phyloP scores from a whole-genome alignment of 192 early-diverging fungal species.

The Backusella sp. region DNA sequence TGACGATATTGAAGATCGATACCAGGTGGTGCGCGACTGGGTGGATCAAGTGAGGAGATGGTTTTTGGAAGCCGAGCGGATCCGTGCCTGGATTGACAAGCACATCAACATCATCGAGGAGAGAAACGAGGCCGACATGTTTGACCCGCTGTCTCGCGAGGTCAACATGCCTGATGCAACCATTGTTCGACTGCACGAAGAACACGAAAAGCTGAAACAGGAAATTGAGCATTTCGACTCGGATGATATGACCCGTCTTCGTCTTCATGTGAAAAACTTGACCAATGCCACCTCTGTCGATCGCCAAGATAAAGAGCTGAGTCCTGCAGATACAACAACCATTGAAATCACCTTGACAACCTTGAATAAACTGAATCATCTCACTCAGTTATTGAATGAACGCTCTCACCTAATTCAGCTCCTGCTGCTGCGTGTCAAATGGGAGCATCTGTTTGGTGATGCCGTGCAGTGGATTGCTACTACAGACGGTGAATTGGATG shows the following conservation, averaged over 20 bases:
- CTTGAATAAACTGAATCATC: conserved; percentile 28
- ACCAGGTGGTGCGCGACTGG: conserved; percentile 19
- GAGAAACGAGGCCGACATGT: conserved; percentile 14
- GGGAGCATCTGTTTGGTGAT: conserved; percentile 33
- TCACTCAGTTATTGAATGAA: conserved; percentile 21
- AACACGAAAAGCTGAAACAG: conserved; percentile 31
- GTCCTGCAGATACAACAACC: conserved; percentile 39
- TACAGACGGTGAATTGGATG: conserved; percentile 23
- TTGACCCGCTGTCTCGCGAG: conserved; percentile 22
- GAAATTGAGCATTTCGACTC: conserved; percentile 38
- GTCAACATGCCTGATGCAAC: background rate
- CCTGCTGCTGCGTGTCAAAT: conserved; percentile 31
- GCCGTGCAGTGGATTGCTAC: conserved; percentile 26
- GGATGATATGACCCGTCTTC: conserved; percentile 37
- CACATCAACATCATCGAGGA: conserved; percentile 27
- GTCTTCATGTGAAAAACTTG: conserved; percentile 34
- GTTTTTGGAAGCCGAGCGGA: conserved; percentile 33
- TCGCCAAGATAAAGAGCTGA: conserved; percentile 9
- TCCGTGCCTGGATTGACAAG: conserved; percentile 31
- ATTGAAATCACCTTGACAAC: conserved; percentile 41
- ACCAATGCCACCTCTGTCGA: background rate
- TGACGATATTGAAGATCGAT: conserved; percentile 14
- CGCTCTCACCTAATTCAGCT: conserved; percentile 22
- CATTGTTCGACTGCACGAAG: conserved; percentile 19
- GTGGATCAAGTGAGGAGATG: conserved; percentile 35